phyloP scores from a whole-genome alignment of 192 early-diverging fungal genomes.

The Podila horticola region DNA sequence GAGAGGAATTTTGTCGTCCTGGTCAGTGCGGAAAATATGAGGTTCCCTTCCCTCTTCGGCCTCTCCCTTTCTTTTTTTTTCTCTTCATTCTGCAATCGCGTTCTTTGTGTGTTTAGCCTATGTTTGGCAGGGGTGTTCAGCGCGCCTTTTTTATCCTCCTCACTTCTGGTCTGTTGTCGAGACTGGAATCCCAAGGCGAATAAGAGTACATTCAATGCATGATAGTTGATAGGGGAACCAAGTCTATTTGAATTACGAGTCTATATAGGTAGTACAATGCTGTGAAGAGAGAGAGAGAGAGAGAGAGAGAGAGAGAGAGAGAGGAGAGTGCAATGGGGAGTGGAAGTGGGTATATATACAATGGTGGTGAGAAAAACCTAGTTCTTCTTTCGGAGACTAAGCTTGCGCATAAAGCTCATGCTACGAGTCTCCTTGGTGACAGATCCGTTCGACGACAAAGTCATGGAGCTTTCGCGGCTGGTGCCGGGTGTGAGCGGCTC shows the following conservation, averaged over 20 bases:
- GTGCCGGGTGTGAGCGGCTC: background rate
- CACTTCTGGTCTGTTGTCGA: background rate
- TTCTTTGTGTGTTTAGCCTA: too few relatives aligned
- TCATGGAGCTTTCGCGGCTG: background rate
- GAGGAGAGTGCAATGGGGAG: background rate
- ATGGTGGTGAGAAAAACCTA: background rate
- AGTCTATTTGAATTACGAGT: too few relatives aligned
- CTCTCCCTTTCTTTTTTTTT: background rate
- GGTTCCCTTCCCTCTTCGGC: too few relatives aligned
- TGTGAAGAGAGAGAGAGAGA: conserved; percentile 6
- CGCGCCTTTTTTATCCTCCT: too few relatives aligned
- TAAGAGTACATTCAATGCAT: too few relatives aligned
- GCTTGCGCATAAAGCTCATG: conserved; percentile 26
- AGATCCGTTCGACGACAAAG: too few relatives aligned
- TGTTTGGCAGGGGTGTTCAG: too few relatives aligned
- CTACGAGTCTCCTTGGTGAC: conserved; percentile 2
- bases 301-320: conserved; percentile 7
- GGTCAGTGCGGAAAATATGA: too few relatives aligned
- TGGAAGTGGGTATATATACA: conserved; percentile 15
- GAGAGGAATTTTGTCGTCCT: too few relatives aligned
- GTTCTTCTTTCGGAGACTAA: conserved; percentile 25
- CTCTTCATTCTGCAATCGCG: background rate
- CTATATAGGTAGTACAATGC: too few relatives aligned
- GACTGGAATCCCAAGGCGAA: too few relatives aligned
- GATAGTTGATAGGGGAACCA: background rate